phyloP scores from a whole-genome alignment of 768 basidiomycete species.

The Mycena floridula region DNA sequence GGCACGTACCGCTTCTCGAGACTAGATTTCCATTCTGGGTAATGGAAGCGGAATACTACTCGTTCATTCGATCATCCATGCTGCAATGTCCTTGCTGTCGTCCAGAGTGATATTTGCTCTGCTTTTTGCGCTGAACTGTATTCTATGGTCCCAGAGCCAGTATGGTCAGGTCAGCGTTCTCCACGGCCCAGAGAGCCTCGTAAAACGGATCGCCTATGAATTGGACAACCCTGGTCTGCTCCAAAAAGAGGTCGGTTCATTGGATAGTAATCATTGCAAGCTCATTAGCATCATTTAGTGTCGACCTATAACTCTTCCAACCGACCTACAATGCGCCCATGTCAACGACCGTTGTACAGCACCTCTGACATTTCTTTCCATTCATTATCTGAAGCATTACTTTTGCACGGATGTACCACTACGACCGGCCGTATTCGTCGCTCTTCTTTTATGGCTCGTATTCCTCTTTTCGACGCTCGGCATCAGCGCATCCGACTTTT shows the following conservation, averaged over 20 bases:
- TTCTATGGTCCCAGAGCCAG: conserved; percentile 62
- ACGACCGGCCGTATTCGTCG: conserved; percentile 56
- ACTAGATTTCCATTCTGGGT: too few relatives aligned
- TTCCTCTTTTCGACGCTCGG: conserved; percentile 97
- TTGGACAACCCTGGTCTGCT: conserved; percentile 15
- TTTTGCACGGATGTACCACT: conserved; percentile 56
- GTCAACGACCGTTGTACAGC: conserved; percentile 51
- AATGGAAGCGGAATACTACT: too few relatives aligned
- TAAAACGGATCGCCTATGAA: conserved; percentile 36
- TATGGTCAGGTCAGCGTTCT: conserved; percentile 26
- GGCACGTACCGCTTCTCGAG: too few relatives aligned
- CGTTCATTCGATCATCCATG: too few relatives aligned
- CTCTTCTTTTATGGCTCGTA: conserved; percentile 69
- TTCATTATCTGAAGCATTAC: conserved; percentile 65
- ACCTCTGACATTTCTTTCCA: conserved; percentile 59
- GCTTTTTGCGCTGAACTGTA: conserved; percentile 46
- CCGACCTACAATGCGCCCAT: conserved; percentile 57
- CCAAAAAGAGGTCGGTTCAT: conserved; percentile 22
- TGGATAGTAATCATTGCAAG: background rate
- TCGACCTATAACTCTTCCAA: conserved; percentile 50
- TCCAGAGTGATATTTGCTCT: conserved; percentile 47
- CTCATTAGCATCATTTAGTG: conserved; percentile 39
- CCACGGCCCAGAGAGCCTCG: conserved; percentile 21
- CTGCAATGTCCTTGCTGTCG: conserved; percentile 38
- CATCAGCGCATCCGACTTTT: conserved; percentile 94